Percentiles rank a stretch among this genome's conserved stretches.
Evolutionary conservation across 2,329 filamentous ascomycete genomes (phyloP).

Genomic region (Dothiorella sarmentorum): DNA sequence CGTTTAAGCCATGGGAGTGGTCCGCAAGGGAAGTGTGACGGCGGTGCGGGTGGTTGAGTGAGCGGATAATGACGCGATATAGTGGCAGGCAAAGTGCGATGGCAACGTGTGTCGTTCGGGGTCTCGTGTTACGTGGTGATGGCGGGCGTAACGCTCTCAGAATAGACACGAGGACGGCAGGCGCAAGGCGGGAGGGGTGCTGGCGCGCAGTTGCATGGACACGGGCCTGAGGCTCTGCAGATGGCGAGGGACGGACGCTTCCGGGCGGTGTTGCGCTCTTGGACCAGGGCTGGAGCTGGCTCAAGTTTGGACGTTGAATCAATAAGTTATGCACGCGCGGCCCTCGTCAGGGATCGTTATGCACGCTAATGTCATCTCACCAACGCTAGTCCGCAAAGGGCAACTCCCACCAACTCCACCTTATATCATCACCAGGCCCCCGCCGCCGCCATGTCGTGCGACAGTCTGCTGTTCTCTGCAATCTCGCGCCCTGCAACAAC

Average conservation of each 20-base stretch:
- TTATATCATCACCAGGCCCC: constrained; percentile 2
- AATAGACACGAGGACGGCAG: neutral
- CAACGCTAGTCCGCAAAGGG: neutral
- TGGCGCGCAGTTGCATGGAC: neutral
- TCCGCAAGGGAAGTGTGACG: neutral
- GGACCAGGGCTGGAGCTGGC: neutral
- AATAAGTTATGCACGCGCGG: constrained; percentile 10
- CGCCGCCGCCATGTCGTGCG: neutral
- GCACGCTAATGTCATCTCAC: neutral
- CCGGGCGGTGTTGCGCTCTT: constrained; percentile 11
- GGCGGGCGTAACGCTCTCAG: neutral
- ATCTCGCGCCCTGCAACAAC: neutral
- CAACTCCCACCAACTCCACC: constrained; percentile 1
- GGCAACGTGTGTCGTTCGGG: constrained; percentile 16
- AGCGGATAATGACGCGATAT: constrained; percentile 6
- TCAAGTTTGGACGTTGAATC: constrained; percentile 4
- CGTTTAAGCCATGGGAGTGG: constrained; percentile 19
- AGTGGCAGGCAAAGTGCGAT: neutral
- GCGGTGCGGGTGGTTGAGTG: neutral
- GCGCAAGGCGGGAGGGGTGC: neutral
- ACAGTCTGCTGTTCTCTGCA: neutral
- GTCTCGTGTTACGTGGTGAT: constrained; percentile 6
- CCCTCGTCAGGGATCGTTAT: neutral
- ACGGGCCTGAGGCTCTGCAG: constrained; percentile 7
- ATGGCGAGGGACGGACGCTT: neutral